Conservation (phyloP, 768 basidiomycete genomes). For the Neoboletus magnificus region DNA sequence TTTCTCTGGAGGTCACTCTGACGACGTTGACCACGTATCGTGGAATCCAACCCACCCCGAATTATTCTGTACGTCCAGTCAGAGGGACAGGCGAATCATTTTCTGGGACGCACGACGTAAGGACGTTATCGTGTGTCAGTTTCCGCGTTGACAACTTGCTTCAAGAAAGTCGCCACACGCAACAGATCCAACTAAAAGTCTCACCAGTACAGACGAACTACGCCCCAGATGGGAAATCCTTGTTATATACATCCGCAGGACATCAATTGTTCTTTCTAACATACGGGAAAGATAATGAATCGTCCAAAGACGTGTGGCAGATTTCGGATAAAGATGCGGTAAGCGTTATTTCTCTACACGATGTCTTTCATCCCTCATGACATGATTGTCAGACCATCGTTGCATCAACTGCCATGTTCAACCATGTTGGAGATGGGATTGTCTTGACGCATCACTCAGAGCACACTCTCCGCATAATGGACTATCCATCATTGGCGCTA, state of each 20-base stretch:
- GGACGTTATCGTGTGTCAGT: slow-evolving; percentile 16
- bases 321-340: slow-evolving; percentile 33
- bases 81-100: slow-evolving; percentile 68
- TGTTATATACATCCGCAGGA: slow-evolving; percentile 60
- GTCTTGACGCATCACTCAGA: slow-evolving; percentile 63
- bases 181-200: slow-evolving; percentile 55
- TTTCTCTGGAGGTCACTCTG: slow-evolving; percentile 69
- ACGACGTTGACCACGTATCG: slow-evolving; percentile 77
- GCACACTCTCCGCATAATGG: slow-evolving; percentile 63
- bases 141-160: slow-evolving; percentile 6
- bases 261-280: slow-evolving; percentile 63
- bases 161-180: slow-evolving; percentile 66
- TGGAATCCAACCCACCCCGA: slow-evolving; percentile 88
- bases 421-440: slow-evolving; percentile 70
- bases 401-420: slow-evolving; percentile 68
- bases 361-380: not conserved
- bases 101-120: slow-evolving; percentile 86
- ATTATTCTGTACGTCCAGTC: slow-evolving; percentile 75
- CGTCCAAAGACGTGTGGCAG: slow-evolving; percentile 51
- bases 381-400: slow-evolving; percentile 39
- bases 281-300: slow-evolving; percentile 50
- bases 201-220: slow-evolving; percentile 67
- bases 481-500: slow-evolving; percentile 59
- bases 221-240: slow-evolving; percentile 64
- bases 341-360: not conserved